A percentile compares a stretch with the other conserved stretches of the same genome.
Evolutionary conservation across 2,329 filamentous ascomycete species (phyloP).

Genomic region (Aureobasidium zeae): DNA sequence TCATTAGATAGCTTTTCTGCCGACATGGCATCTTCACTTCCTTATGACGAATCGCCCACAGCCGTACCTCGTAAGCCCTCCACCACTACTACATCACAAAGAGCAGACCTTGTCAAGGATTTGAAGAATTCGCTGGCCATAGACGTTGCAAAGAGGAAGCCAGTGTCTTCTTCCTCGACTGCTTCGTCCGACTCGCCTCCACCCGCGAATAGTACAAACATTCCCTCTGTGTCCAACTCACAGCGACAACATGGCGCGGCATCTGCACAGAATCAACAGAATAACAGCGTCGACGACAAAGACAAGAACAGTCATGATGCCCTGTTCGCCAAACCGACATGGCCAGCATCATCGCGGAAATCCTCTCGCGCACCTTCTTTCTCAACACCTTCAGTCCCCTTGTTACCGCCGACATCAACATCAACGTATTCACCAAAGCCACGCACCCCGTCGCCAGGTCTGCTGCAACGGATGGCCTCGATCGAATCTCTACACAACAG

Average conservation of each 20-base stretch:
- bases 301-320: too few relatives aligned
- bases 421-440: slow-evolving; percentile 20
- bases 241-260: slow-evolving; percentile 16
- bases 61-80: neutral
- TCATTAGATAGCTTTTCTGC: neutral
- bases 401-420: neutral
- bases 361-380: slow-evolving; percentile 2
- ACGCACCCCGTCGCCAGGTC: slow-evolving; percentile 32
- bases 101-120: slow-evolving; percentile 17
- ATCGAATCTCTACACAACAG: slow-evolving; percentile 28
- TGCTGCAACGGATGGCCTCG: slow-evolving; percentile 40
- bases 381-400: neutral
- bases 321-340: slow-evolving; percentile 17
- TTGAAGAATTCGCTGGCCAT: slow-evolving; percentile 5
- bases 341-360: slow-evolving; percentile 18
- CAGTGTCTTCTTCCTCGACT: neutral
- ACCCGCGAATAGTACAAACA: neutral
- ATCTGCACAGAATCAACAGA: too few relatives aligned
- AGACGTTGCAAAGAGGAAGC: slow-evolving; percentile 6
- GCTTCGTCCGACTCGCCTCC: slow-evolving; percentile 9
- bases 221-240: too few relatives aligned
- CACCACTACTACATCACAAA: neutral
- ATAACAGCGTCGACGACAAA: too few relatives aligned
- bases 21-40: neutral
- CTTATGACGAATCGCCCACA: neutral